Evolutionary conservation across 345 rosid genomes (phyloP), one percentile per base, ranked within the genome.

Genomic region (Sonneratia caseolaris): DNA sequence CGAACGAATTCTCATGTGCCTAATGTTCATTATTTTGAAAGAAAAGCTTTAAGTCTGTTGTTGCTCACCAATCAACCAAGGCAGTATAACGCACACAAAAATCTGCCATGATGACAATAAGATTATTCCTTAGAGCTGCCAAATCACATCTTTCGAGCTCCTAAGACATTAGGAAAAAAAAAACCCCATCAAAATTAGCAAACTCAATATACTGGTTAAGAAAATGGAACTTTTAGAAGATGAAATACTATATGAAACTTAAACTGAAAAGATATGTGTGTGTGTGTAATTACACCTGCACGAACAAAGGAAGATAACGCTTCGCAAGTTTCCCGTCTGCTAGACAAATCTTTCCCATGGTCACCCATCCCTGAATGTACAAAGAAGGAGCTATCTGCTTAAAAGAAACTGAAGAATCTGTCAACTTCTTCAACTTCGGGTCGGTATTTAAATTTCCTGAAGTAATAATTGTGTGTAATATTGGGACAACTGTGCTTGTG

Each of bases 61-160:
- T 35, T 4, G 2, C 86, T 86, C 81, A 94, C 98, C 98, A 88
- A 79, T 94, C 98, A 72, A 94, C 87, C 70, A 91, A 75, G 78
- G 97, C 95, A 65, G 98, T 91, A 75, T 91, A 84, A 66, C 91
- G 96, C 73, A 94, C 95, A 68, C 96, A 94, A 76, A 94, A 94
- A 80, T 91, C 98, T 16, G 98, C 86, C 92, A 90, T 85, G 37
- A 74, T 87, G 74, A 94, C 95, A 2, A 94, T 87, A 73, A 94
- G 91, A 82, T 94, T 94, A 80, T 94, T 94, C 79, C 93, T 91
- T 73, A 94, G 88, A 59, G 95, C 84, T 49, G 97, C 93, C 79
- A 77, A 86, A 67, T 94, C 95, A 81, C 97, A 91, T 81, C 79
- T 90, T 72, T 91, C 97, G 81, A 91, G 96, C 80, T 91, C 98